A percentile compares a stretch with the other conserved stretches of the same genome.
Conservation (phyloP, 305 asterid species). For the Fraxinus xanthoxyloides region DNA sequence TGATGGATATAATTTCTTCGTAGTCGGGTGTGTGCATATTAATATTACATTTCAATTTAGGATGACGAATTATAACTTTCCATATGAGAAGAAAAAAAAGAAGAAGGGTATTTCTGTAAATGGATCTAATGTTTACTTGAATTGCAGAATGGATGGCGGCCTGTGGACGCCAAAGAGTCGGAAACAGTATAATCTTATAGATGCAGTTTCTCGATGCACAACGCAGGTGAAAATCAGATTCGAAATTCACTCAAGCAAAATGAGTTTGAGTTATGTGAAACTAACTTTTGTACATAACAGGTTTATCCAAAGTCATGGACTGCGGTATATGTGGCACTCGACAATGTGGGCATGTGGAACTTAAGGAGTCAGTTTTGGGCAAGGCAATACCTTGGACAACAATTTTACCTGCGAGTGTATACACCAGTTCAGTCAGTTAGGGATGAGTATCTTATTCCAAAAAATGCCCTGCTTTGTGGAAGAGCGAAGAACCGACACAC, state of each 20-base stretch:
- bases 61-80: background rate
- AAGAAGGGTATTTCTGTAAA: too few relatives aligned
- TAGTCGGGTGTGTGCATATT: slow-evolving; percentile 50
- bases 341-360: slow-evolving; percentile 85
- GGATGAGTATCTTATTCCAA: slow-evolving; percentile 61
- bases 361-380: slow-evolving; percentile 66
- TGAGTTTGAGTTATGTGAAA: background rate
- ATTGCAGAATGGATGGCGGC: slow-evolving; percentile 67
- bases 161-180: slow-evolving; percentile 47
- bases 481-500: slow-evolving; percentile 36
- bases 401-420: slow-evolving; percentile 59
- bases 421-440: slow-evolving; percentile 43
- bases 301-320: slow-evolving; percentile 81
- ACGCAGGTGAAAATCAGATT: slow-evolving; percentile 46
- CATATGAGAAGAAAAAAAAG: too few relatives aligned
- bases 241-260: background rate
- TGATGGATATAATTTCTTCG: slow-evolving; percentile 67
- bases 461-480: slow-evolving; percentile 63
- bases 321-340: slow-evolving; percentile 56
- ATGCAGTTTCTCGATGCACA: slow-evolving; percentile 62
- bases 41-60: background rate
- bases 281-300: slow-evolving; percentile 27
- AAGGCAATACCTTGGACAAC: slow-evolving; percentile 67
- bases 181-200: slow-evolving; percentile 56
- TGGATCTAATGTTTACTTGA: too few relatives aligned